Conservation (phyloP, 495 filamentous ascomycete genomes). For the Penicillium cataractarum region DNA sequence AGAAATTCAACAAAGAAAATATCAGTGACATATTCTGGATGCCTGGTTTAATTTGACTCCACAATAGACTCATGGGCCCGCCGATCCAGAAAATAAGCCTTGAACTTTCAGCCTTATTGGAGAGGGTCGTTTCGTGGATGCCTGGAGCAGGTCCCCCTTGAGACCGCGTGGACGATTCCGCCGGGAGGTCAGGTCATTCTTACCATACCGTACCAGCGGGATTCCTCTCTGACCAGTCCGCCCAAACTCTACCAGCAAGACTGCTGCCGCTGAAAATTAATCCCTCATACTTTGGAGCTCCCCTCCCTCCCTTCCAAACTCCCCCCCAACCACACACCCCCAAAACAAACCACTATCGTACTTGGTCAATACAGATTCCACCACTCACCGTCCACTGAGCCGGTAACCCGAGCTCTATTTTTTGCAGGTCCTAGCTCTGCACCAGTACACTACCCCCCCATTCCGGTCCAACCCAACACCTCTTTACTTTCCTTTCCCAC, state of each 20-base stretch:
- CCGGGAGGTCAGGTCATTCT: background rate
- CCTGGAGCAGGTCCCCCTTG: conserved; percentile 7
- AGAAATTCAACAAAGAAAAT: background rate
- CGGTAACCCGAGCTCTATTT: background rate
- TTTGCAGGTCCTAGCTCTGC: conserved; percentile 1
- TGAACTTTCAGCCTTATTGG: conserved; percentile 10
- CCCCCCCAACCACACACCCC: background rate
- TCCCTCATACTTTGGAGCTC: conserved; percentile 30
- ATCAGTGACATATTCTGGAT: background rate
- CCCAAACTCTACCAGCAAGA: no score
- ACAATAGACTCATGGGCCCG: conserved; percentile 2
- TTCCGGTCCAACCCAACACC: background rate
- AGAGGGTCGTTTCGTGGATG: conserved; percentile 12
- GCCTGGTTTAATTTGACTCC: background rate
- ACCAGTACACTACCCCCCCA: background rate
- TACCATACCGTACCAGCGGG: conserved; percentile 19
- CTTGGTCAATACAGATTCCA: background rate
- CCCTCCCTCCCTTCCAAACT: conserved; percentile 10
- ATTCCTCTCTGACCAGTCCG: conserved; percentile 9
- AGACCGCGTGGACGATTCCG: conserved; percentile 1
- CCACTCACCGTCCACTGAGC: background rate
- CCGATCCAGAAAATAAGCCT: conserved; percentile 18
- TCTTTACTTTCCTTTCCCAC: background rate
- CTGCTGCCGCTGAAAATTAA: conserved; percentile 34
- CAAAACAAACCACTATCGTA: background rate